These are phyloP conservation scores for Panicum virgatum DNA, from an alignment of 202 grass and related monocot genomes.

Conservation along the genomic window DNA sequence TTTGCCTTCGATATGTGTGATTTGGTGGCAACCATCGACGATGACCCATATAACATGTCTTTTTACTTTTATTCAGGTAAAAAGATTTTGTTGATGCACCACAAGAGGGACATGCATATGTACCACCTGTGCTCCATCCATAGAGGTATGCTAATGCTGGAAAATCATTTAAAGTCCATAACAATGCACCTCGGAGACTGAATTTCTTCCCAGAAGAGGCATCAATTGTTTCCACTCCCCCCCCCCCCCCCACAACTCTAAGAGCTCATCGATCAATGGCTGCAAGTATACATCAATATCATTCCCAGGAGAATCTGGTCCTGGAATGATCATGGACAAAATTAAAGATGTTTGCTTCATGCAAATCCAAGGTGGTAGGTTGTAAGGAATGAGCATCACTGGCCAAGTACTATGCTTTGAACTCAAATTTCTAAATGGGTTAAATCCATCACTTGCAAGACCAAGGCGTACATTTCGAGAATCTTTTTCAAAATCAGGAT, in stretches of 20 bases:
- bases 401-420: constrained; percentile 33
- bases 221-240: background rate
- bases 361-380: constrained; percentile 39
- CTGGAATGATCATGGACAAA: constrained; percentile 32
- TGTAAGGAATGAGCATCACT: constrained; percentile 30
- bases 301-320: background rate
- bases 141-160: constrained; percentile 22
- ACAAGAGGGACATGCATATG: constrained; percentile 23
- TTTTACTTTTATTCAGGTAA: background rate
- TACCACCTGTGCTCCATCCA: constrained; percentile 24
- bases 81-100: background rate
- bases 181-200: background rate
- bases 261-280: background rate
- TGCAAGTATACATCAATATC: constrained; percentile 24
- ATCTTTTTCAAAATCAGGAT: background rate
- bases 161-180: constrained; percentile 37
- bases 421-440: background rate
- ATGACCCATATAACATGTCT: no score
- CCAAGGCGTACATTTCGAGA: constrained; percentile 15
- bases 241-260: constrained; percentile 4
- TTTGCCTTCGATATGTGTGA: no score
- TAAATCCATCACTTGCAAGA: constrained; percentile 37
- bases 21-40: no score
- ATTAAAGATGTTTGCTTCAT: constrained; percentile 40
- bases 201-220: background rate